Percentiles rank a stretch among this genome's conserved stretches.
Evolutionary conservation across 2,329 filamentous ascomycete genomes (phyloP).

Genomic region (Neofusicoccum cordaticola): DNA sequence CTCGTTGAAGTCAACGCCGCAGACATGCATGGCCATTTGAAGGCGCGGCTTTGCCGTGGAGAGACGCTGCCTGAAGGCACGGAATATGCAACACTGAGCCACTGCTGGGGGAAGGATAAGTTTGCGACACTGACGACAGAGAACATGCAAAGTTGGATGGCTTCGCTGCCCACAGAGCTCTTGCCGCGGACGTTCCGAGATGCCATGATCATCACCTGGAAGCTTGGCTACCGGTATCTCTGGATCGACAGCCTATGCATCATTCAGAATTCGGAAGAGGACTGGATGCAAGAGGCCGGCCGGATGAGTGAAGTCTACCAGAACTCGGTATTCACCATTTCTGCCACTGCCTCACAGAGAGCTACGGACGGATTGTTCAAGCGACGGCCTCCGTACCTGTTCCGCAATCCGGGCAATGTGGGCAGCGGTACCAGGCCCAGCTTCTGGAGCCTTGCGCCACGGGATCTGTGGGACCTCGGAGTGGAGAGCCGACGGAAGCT

Average conservation of each 20-base stretch:
- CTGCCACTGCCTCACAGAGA: not conserved
- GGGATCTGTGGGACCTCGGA: slow-evolving; percentile 1
- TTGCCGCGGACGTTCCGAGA: slow-evolving; percentile 17
- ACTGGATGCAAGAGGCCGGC: slow-evolving; percentile 7
- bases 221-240: slow-evolving; percentile 13
- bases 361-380: not conserved
- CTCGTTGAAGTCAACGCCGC: not conserved
- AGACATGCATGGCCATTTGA: not conserved
- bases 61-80: not conserved
- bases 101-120: not conserved
- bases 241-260: slow-evolving; percentile 22
- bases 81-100: not conserved
- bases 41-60: not conserved
- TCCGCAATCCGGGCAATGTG: not conserved
- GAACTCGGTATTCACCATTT: not conserved
- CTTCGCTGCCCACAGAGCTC: not conserved
- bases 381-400: not conserved
- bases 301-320: slow-evolving; percentile 8
- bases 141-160: not conserved
- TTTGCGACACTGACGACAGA: not conserved
- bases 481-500: not conserved
- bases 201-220: slow-evolving; percentile 10
- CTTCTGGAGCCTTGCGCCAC: slow-evolving; percentile 1
- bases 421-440: not conserved
- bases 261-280: slow-evolving; percentile 17